Conservation (phyloP, 768 basidiomycete species). For the Auriscalpium orientale region DNA sequence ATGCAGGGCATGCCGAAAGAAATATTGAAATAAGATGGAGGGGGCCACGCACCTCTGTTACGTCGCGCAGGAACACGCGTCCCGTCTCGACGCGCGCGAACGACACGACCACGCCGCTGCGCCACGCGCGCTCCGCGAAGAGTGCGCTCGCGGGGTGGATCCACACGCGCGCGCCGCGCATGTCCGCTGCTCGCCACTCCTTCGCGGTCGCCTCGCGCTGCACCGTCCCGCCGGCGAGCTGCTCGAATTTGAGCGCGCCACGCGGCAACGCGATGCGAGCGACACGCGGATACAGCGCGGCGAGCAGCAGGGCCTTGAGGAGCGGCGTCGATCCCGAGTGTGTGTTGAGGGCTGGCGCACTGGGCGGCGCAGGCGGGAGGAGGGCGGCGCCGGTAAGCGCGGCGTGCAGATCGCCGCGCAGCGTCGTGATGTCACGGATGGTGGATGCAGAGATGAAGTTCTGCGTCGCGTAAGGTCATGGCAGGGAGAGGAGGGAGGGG, state of each 20-base stretch:
- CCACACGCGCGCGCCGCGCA: slow-evolving; percentile 57
- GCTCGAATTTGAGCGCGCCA: slow-evolving; percentile 75
- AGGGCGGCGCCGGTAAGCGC: slow-evolving; percentile 69
- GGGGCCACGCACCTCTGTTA: slow-evolving; percentile 60
- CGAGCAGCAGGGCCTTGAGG: slow-evolving; percentile 77
- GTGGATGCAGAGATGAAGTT: slow-evolving; percentile 76
- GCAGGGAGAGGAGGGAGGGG: background rate
- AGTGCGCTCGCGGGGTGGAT: slow-evolving; percentile 78
- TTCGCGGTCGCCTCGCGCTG: slow-evolving; percentile 79
- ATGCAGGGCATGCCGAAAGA: too few species aligned
- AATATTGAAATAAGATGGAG: too few species aligned
- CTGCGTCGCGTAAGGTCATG: slow-evolving; percentile 27
- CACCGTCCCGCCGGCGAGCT: slow-evolving; percentile 74
- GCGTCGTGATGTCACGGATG: slow-evolving; percentile 68
- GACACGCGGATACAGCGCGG: slow-evolving; percentile 82
- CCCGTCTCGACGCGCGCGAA: slow-evolving; percentile 77
- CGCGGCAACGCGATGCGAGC: slow-evolving; percentile 69
- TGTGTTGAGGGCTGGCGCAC: slow-evolving; percentile 46
- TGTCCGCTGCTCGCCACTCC: slow-evolving; percentile 79
- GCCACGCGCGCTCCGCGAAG: slow-evolving; percentile 68
- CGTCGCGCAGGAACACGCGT: slow-evolving; percentile 82
- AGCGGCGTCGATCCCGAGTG: slow-evolving; percentile 66
- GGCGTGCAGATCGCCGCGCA: slow-evolving; percentile 70
- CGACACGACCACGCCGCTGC: slow-evolving; percentile 72
- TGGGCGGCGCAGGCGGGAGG: slow-evolving; percentile 40